Evolutionary conservation across 805 yeast genomes (phyloP).

Genomic region (Cyberlindnera euphorbiae): DNA sequence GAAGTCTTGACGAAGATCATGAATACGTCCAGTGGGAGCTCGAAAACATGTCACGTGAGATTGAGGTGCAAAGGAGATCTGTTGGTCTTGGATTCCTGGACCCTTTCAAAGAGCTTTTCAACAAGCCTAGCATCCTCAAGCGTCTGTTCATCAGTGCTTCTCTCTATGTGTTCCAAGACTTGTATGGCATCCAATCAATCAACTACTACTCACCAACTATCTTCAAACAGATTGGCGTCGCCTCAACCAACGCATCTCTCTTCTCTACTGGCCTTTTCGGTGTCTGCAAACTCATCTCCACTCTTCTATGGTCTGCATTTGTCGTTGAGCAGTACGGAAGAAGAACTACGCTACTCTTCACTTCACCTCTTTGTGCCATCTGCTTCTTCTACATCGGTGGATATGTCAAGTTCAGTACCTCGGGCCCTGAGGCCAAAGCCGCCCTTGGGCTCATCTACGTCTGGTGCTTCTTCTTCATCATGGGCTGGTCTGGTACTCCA

Average conservation of each 20-base stretch:
- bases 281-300: conserved; percentile 41
- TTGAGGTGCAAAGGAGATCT: conserved; percentile 23
- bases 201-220: conserved; percentile 49
- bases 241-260: conserved; percentile 38
- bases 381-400: conserved; percentile 46
- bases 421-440: conserved; percentile 41
- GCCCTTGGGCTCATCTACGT: conserved; percentile 31
- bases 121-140: conserved; percentile 28
- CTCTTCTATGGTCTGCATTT: conserved; percentile 38
- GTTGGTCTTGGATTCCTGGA: conserved; percentile 36
- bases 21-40: conserved; percentile 39
- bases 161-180: conserved; percentile 40
- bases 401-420: conserved; percentile 34
- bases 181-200: conserved; percentile 46
- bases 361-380: conserved; percentile 36
- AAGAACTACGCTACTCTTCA: conserved; percentile 35
- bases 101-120: conserved; percentile 34
- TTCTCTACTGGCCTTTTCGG: conserved; percentile 52
- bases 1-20: conserved; percentile 34
- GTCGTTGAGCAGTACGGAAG: conserved; percentile 44
- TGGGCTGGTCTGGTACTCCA: conserved; percentile 45
- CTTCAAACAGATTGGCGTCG: conserved; percentile 44
- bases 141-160: conserved; percentile 35
- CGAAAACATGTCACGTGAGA: conserved; percentile 25
- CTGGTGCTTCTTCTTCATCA: conserved; percentile 41